Base-by-base conservation (phyloP, 2,329 filamentous ascomycete species). In the Sordariomycetes sp. region DNA sequence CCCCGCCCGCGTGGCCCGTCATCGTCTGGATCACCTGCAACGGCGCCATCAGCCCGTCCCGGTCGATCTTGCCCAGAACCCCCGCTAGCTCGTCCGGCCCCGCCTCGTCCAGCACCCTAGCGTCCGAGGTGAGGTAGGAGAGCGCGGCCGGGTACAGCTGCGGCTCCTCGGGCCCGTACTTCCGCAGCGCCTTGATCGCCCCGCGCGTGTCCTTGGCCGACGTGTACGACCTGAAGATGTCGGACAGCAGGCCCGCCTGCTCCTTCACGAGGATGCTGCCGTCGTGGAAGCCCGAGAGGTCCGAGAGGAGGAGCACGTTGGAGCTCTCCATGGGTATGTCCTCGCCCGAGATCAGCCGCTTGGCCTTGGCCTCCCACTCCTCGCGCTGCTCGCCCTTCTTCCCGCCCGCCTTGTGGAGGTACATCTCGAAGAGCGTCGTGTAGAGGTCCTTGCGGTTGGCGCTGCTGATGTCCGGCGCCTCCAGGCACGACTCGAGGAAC, bases 371-470 rank as follows among this genome's bases (percentile, higher is more conserved):
- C 68, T 97, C 90, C 93, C 94, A 99, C 62, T 87, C 82, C 64
- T 88, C 82, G 62, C 87, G 85, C 61, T 91, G 72, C 53, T 78
- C 76, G 11, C 86, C 86, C 65, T 86, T 89, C 66, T 87, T 87
- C 59, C 86, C 83, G 60, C 85, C 88, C 24, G 93, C 89, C 65
- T 91, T 94, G 70, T 96, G 89, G 10, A 99, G 77, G 68, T 97
- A 99, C 88, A 99, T 97, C 71, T 99, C 95, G 67, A 99, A 97
- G 16, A 99, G 72, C 0, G 95, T 97, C 0, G 93, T 97, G 67
- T 94, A 94, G 18, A 99, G 79, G 69, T 99, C 95, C 1, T 87
- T 82, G 62, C 85, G 88, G 68, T 97, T 89, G 10, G 84, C 80
- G 40, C 88, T 79, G 22, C 83, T 84, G n/a, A 96, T 72, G 24